These are phyloP conservation scores for Phialophora verrucosa DNA, from an alignment of 2,329 filamentous ascomycete species.

Conservation along the genomic window DNA sequence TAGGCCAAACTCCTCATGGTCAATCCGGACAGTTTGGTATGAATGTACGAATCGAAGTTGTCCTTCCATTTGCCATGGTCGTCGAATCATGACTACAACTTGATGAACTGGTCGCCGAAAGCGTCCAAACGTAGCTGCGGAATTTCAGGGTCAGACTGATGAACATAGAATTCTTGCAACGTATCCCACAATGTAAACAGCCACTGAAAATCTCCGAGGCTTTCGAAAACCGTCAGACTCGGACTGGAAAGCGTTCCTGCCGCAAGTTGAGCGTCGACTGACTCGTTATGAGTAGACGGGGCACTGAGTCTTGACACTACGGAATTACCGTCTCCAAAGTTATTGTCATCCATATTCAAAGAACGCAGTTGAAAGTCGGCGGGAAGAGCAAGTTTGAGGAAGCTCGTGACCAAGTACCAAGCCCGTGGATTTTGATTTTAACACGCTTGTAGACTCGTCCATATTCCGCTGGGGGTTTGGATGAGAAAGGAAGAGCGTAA, in stretches of 20 bases:
- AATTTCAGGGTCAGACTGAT: neutral
- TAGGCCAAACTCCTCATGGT: too few relatives aligned
- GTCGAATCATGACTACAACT: too few relatives aligned
- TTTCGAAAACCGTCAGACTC: neutral
- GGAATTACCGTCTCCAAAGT: slow-evolving; percentile 7
- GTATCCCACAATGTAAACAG: neutral
- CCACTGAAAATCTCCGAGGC: neutral
- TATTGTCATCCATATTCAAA: slow-evolving; percentile 11
- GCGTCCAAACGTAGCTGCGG: neutral
- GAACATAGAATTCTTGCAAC: slow-evolving; percentile 1
- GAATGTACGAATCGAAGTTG: too few relatives aligned
- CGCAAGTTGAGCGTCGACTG: neutral
- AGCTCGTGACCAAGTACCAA: slow-evolving; percentile 28
- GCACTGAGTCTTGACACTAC: neutral
- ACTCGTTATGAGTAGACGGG: neutral
- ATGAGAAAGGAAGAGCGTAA: slow-evolving; percentile 13
- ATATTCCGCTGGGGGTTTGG: slow-evolving; percentile 6
- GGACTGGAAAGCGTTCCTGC: neutral
- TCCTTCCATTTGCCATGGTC: too few relatives aligned
- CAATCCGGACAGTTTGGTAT: too few relatives aligned
- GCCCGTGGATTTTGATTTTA: slow-evolving; percentile 25
- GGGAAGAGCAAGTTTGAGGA: slow-evolving; percentile 21
- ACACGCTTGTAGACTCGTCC: slow-evolving; percentile 24
- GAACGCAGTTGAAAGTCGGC: slow-evolving; percentile 22
- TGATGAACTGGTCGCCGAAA: too few relatives aligned